phyloP scores from a whole-genome alignment of 352 stramenopile species.

The Phytophthora cryptogea region DNA sequence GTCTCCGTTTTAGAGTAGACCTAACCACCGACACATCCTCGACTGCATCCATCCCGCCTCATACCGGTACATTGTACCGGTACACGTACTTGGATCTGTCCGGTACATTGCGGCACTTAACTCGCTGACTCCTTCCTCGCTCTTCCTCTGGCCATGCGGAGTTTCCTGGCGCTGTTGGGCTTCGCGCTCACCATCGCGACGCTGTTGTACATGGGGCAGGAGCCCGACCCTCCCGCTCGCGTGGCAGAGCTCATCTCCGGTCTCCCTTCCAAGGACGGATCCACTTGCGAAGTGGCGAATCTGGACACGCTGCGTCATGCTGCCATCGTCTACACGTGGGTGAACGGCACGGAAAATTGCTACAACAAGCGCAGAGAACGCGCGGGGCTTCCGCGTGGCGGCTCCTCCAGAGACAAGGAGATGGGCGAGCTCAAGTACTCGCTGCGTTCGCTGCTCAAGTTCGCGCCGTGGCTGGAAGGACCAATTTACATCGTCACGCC shows the following conservation, averaged over 20 bases:
- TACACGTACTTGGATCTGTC: constrained; percentile 12
- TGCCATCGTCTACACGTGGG: constrained; percentile 88
- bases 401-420: constrained; percentile 78
- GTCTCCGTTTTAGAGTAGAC: constrained; percentile 3
- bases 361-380: constrained; percentile 69
- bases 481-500: constrained; percentile 87
- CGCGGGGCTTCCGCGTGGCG: constrained; percentile 58
- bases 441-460: constrained; percentile 79
- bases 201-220: constrained; percentile 55
- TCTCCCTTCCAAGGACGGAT: constrained; percentile 34
- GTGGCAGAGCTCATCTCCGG: constrained; percentile 54
- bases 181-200: constrained; percentile 46
- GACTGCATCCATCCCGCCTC: constrained; percentile 12
- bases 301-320: constrained; percentile 61
- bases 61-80: no score
- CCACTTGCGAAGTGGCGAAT: constrained; percentile 67
- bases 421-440: constrained; percentile 90
- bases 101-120: constrained; percentile 5
- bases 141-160: constrained; percentile 38
- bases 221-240: constrained; percentile 50
- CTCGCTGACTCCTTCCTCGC: neutral
- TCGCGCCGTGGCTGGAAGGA: constrained; percentile 75
- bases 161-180: constrained; percentile 57
- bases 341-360: constrained; percentile 81
- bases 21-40: constrained; percentile 1